These are phyloP conservation scores for Helotiales sp. DNA, from an alignment of 2,329 filamentous ascomycete species.

Conservation along the genomic window DNA sequence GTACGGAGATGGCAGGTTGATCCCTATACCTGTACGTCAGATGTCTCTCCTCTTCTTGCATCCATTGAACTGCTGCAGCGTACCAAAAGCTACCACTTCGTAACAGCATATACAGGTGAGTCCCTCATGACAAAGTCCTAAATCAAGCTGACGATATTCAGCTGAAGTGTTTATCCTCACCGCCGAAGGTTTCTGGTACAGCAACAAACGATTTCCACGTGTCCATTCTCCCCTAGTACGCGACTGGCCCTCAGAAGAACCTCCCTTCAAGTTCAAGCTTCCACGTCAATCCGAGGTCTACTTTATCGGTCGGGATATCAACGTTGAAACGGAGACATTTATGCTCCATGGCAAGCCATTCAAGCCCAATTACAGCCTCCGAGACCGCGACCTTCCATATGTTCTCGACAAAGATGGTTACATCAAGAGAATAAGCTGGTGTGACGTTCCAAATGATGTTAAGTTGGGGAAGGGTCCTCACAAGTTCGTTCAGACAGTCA, in stretches of 20 bases:
- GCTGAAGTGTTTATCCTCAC: background rate
- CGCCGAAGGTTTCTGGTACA: constrained; percentile 8
- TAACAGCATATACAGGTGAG: background rate
- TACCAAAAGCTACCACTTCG: background rate
- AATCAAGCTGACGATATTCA: background rate
- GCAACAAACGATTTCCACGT: constrained; percentile 12
- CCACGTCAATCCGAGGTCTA: background rate
- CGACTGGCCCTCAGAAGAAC: constrained; percentile 3
- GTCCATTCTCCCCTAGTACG: background rate
- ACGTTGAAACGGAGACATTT: background rate
- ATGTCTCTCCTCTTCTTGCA: background rate
- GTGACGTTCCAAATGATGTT: background rate
- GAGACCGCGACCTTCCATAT: background rate
- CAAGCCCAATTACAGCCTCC: background rate
- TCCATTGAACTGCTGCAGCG: background rate
- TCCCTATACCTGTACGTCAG: background rate
- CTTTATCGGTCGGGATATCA: constrained; percentile 7
- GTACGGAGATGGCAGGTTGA: background rate
- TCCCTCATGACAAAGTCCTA: no score
- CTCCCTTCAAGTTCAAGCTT: background rate
- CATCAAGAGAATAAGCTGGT: background rate
- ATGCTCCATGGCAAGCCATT: background rate
- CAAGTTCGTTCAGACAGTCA: background rate
- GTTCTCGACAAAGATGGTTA: background rate
- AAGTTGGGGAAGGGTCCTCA: background rate